Evolutionary conservation across 2,329 filamentous ascomycete genomes (phyloP), one percentile per base, ranked within the genome.

Genomic region (Penicillium sp.): DNA sequence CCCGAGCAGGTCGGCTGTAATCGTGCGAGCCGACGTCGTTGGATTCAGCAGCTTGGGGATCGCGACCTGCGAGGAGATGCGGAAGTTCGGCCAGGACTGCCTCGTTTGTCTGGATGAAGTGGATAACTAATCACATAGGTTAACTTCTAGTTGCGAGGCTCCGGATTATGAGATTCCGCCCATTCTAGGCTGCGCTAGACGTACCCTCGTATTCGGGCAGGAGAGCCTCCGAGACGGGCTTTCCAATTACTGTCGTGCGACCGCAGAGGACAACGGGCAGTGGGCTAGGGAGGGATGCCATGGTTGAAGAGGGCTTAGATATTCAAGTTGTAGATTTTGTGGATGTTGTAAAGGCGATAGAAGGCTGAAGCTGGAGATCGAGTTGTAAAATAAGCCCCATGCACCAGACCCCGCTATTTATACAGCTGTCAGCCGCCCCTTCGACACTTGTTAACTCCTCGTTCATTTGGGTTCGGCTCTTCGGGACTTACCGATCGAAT

Each of bases 1-100:
- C 66, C 0, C 64, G 63, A 3, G 59, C 54, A 5, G 59, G 55
- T 9, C 36, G 45, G 32, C 26, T 57, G 56, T 68, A 69, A 21
- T 66, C 48, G 40, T 63, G 58, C 1, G 66, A 60, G 15, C 65
- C 67, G 18, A 68, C 26, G 10, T 60, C 45, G 39, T 62, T 65
- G 17, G 51, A 18, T n/a, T 46, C 50, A 4, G 51, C 49, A 18
- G 54, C 46, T 20, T 61, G 37, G 6, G 65, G 66, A 18, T 59
- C 55, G 6, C 41, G 55, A 3, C 66, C 66, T 9, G 54, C 57
- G 21, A 66, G 52, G 3, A 66, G 58, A 26, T 52, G 49, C 4
- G 64, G 63, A 23, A 65, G 51, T 20, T 67, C 63, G 2, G 51
- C 30, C n/a, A 58, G 34, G 4, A 55, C 59, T 3, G 52, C 52